phyloP scores from a whole-genome alignment of 1,284 basidiomycete species.

The Ustilago trichophora region DNA sequence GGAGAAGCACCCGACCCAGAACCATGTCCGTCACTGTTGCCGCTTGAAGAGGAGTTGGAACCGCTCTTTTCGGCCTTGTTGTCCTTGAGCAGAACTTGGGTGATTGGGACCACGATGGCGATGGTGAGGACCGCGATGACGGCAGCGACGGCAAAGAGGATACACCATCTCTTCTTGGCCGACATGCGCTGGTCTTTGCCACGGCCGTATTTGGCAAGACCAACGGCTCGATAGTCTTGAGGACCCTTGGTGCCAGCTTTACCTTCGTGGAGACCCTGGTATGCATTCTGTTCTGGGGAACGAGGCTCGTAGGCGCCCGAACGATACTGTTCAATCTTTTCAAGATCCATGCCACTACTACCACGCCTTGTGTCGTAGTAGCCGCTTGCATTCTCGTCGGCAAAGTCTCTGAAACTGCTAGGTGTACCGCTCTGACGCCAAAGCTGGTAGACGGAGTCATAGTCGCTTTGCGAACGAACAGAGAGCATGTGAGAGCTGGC shows the following conservation, averaged over 20 bases:
- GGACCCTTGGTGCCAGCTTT: conserved; percentile 29
- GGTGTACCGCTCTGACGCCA: conserved; percentile 32
- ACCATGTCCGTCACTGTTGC: too few relatives aligned
- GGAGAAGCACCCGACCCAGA: background rate
- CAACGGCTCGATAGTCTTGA: conserved; percentile 41
- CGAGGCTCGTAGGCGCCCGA: background rate
- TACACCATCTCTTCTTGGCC: conserved; percentile 36
- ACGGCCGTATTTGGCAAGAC: conserved; percentile 40
- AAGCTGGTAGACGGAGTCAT: conserved; percentile 52
- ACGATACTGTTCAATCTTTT: conserved; percentile 41
- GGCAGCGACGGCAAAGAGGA: conserved; percentile 33
- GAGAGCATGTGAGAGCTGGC: conserved; percentile 46
- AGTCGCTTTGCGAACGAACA: conserved; percentile 37
- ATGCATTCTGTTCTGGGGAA: background rate
- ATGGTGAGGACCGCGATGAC: conserved; percentile 33
- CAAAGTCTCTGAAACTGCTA: conserved; percentile 15
- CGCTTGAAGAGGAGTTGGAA: too few relatives aligned
- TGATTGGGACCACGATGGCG: conserved; percentile 46
- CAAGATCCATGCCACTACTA: conserved; percentile 15
- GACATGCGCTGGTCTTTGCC: conserved; percentile 37
- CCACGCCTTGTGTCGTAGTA: conserved; percentile 6
- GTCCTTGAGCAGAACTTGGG: conserved; percentile 30
- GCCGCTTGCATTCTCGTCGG: conserved; percentile 16
- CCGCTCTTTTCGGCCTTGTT: conserved; percentile 3
- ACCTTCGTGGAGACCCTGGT: conserved; percentile 14